A percentile compares a stretch with the other conserved stretches of the same genome.
Conservation (phyloP, 345 rosid genomes). For the Euphorbia tirucalli region DNA sequence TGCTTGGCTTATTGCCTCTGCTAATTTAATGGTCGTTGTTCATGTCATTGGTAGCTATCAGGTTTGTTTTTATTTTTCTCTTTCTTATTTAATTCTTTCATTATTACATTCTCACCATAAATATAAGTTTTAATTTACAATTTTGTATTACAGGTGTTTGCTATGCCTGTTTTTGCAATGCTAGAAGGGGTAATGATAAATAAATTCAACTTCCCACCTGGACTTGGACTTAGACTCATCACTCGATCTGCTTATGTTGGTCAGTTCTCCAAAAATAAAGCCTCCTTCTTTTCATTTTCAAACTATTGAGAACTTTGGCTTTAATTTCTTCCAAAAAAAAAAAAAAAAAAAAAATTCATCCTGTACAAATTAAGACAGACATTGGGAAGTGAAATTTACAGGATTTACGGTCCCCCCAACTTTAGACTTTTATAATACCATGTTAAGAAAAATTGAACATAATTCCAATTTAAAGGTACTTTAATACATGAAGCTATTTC, state of each 20-base stretch:
- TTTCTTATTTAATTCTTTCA: neutral
- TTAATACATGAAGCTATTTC: no score
- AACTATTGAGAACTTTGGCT: no score
- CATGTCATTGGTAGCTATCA: constrained; percentile 96
- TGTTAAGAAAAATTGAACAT: no score
- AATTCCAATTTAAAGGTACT: no score
- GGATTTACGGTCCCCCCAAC: no score
- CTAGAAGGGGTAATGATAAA: constrained; percentile 61
- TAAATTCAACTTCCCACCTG: constrained; percentile 53
- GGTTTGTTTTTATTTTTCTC: constrained; percentile 24
- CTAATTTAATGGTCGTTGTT: constrained; percentile 89
- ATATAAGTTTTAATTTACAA: no score
- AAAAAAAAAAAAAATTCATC: no score
- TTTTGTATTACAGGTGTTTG: constrained; percentile 54
- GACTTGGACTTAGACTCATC: constrained; percentile 53
- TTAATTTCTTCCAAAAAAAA: no score
- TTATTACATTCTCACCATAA: no score
- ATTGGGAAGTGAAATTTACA: no score
- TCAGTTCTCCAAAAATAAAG: constrained; percentile 29
- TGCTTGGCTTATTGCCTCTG: constrained; percentile 84
- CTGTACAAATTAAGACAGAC: no score
- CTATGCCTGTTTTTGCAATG: constrained; percentile 89
- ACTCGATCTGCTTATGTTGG: constrained; percentile 84
- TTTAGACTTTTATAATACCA: no score
- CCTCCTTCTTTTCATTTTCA: neutral